These are phyloP conservation scores for Scenedesmus sp. DNA, from an alignment of 163 green algal species.

Conservation along the genomic window DNA sequence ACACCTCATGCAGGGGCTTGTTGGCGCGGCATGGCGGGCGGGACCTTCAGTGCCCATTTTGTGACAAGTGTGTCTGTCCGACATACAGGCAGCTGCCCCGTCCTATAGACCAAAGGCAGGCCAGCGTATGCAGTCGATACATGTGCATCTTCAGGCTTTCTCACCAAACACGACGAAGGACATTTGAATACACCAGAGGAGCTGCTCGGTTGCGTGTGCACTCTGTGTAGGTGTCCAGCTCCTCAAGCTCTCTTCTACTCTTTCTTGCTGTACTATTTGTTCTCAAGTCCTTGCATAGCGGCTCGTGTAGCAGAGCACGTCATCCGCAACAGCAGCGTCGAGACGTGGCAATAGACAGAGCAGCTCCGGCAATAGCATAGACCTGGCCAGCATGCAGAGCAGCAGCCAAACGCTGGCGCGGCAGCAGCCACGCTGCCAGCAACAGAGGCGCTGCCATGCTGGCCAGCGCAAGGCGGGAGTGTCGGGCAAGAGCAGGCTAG, in stretches of 20 bases:
- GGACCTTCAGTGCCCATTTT: not conserved
- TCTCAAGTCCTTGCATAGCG: not conserved
- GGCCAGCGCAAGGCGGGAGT: conserved; percentile 1
- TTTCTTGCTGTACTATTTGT: not conserved
- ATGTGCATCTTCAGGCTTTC: not conserved
- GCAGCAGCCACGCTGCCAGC: not conserved
- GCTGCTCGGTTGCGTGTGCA: not conserved
- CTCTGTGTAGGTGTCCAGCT: not conserved
- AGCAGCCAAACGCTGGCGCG: not conserved
- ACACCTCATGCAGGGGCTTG: not conserved
- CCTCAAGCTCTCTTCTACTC: not conserved
- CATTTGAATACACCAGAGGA: not conserved
- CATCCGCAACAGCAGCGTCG: conserved; percentile 3
- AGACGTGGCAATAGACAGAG: not conserved
- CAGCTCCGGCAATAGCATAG: not conserved
- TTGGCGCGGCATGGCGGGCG: not conserved
- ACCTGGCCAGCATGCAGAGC: conserved; percentile 12
- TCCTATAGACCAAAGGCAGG: not conserved
- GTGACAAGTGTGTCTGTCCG: not conserved
- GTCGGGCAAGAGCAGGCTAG: not conserved
- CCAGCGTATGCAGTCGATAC: not conserved
- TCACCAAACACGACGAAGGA: not conserved
- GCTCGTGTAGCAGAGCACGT: not conserved
- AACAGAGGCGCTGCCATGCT: conserved; percentile 2
- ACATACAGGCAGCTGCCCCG: conserved; percentile 1